These are phyloP conservation scores for Vicia faba DNA, from an alignment of 306 rosid genomes.

Conservation along the genomic window DNA sequence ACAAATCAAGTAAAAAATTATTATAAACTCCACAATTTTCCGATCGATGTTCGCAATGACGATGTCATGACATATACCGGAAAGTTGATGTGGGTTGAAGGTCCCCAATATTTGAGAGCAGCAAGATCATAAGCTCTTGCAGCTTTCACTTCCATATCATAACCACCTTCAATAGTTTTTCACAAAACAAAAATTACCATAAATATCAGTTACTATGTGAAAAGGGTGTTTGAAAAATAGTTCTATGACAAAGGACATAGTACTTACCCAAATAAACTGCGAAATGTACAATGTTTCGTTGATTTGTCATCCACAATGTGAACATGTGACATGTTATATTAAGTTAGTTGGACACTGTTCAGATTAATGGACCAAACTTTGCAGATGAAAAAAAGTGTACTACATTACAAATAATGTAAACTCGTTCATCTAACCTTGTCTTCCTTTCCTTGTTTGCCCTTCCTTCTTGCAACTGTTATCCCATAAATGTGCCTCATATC, in stretches of 20 bases:
- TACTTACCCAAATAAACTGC: constrained; percentile 85
- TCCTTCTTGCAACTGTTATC: constrained; percentile 94
- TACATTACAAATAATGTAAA: background rate
- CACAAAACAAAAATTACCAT: background rate
- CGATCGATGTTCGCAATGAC: no score
- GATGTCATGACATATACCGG: constrained; percentile 45
- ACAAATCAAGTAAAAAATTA: background rate
- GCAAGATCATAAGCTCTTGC: constrained; percentile 97
- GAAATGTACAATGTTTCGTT: constrained; percentile 41
- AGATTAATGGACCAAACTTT: constrained; percentile 43
- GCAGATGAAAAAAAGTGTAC: constrained; percentile 5
- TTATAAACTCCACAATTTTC: no score
- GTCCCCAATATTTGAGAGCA: constrained; percentile 92
- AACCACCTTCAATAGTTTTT: constrained; percentile 66
- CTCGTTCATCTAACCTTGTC: constrained; percentile 95
- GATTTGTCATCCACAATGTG: constrained; percentile 48
- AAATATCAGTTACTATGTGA: constrained; percentile 10
- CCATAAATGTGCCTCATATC: constrained; percentile 97
- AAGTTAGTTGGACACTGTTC: constrained; percentile 51
- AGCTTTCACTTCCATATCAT: constrained; percentile 96
- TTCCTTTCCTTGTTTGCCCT: constrained; percentile 95
- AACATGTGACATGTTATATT: constrained; percentile 43
- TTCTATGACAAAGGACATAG: constrained; percentile 14
- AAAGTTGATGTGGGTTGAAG: constrained; percentile 82
- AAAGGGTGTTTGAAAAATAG: constrained; percentile 11